Evolutionary conservation across 345 rosid genomes (phyloP).

Genomic region (Populus simonii): DNA sequence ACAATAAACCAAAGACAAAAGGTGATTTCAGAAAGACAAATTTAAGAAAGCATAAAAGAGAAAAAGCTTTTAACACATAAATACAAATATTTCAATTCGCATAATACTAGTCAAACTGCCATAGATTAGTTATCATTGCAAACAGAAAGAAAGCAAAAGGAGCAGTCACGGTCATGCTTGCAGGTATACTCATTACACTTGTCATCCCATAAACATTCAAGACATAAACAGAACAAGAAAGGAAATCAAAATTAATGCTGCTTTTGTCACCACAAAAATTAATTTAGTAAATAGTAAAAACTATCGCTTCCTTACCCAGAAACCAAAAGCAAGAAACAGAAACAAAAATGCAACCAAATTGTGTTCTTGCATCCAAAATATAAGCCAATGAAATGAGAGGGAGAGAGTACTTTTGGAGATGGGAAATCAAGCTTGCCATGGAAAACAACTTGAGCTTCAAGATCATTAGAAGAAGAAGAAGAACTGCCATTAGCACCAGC

Average conservation of each 20-base stretch:
- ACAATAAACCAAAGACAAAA: neutral
- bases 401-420: slow-evolving; percentile 20
- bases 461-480: neutral
- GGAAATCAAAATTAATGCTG: neutral
- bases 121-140: slow-evolving; percentile 21
- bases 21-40: neutral
- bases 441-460: slow-evolving; percentile 15
- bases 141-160: slow-evolving; percentile 23
- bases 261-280: neutral
- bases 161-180: slow-evolving; percentile 31
- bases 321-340: neutral
- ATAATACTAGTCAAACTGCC: slow-evolving; percentile 21
- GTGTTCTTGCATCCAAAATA: neutral
- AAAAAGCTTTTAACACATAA: neutral
- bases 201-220: slow-evolving; percentile 6
- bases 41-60: neutral
- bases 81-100: slow-evolving; percentile 10
- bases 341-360: neutral
- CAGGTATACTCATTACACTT: slow-evolving; percentile 29
- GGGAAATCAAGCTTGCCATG: slow-evolving; percentile 20
- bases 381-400: neutral
- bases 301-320: neutral
- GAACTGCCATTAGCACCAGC: neutral
- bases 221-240: neutral
- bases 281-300: neutral